Base-by-base conservation (phyloP, 139 green algal species). In the Micractinium sp. region DNA sequence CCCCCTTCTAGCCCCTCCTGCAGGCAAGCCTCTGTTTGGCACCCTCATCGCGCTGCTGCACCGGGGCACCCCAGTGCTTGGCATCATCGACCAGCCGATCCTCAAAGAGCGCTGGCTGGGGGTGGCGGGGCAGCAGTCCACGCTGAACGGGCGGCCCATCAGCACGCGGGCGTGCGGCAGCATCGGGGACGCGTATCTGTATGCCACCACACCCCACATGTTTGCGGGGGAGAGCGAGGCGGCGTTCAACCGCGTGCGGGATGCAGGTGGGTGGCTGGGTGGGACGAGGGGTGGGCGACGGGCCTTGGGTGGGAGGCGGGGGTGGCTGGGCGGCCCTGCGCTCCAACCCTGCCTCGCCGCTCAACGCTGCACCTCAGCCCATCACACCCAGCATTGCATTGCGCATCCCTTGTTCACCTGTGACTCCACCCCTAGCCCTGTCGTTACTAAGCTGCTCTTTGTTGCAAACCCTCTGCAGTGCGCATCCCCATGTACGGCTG, bases 1-100 rank as follows among this genome's bases (percentile, higher is more conserved):
- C 47, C 47, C n/a, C n/a, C n/a, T n/a, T n/a, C 76, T 23, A 31
- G 0, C 80, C 0, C 47, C 33, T 33, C n/a, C 53, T 41, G 53
- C 93, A 98, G 97, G 98, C 88, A 99, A 99, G 93, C 98, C 98
- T 18, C 88, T 99, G 38, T 99, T 99, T 90, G 98, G 98, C 47
- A 99, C 97, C 2, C 94, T 99, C 18, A 97, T 99, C 35, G 93
- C 97, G 0, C 94, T 99, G 84, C 89, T 99, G 69, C 91, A 97
- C 87, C 87, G 96, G 66, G 98, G 98, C n/a, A 60, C 78, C 0
- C 98, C 98, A 5, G 90, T 99, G 18, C 90, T 99, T 31, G 98
- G 98, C 61, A 92, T 99, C 81, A 97, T 99, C 35, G 98, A 99
- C 92, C 98, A 99, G 91, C 97, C 98, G 9, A 95, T 99, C 76